Percentiles rank a stretch among this genome's conserved stretches.
phyloP scores from a whole-genome alignment of 345 rosid genomes.

The Pugionium dolabratum region DNA sequence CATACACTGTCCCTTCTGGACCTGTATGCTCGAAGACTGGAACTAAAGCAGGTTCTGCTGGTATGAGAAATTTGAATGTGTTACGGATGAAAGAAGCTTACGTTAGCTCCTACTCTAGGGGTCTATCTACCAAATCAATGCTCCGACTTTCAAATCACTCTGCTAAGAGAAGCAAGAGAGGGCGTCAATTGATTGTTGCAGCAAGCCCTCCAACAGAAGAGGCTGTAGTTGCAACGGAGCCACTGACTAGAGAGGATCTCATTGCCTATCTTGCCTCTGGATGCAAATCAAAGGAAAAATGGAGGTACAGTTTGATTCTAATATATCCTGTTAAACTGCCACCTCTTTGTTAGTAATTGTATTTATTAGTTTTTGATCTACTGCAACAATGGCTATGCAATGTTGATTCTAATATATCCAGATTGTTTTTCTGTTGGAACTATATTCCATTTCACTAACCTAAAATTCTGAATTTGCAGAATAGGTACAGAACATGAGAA shows the following conservation, averaged over 20 bases:
- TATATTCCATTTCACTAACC: slow-evolving; percentile 23
- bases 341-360: neutral
- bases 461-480: slow-evolving; percentile 49
- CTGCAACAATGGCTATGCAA: neutral
- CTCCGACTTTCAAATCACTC: slow-evolving; percentile 35
- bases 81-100: slow-evolving; percentile 44
- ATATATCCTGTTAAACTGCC: neutral
- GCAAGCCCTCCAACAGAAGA: slow-evolving; percentile 96
- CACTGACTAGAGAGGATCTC: slow-evolving; percentile 92
- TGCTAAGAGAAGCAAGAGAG: slow-evolving; percentile 48
- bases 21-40: slow-evolving; percentile 38
- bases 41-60: slow-evolving; percentile 36
- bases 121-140: slow-evolving; percentile 37
- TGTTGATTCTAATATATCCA: neutral
- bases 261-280: slow-evolving; percentile 91
- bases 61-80: slow-evolving; percentile 38
- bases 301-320: slow-evolving; percentile 60
- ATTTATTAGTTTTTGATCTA: slow-evolving; percentile 7
- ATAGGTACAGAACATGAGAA: slow-evolving; percentile 99
- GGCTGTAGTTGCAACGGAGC: slow-evolving; percentile 65
- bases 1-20: slow-evolving; percentile 47
- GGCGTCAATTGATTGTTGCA: slow-evolving; percentile 56
- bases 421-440: neutral
- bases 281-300: slow-evolving; percentile 90
- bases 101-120: slow-evolving; percentile 43